Evolutionary conservation across 2,329 filamentous ascomycete species (phyloP).

Genomic region (Trichoderma pleuroti): DNA sequence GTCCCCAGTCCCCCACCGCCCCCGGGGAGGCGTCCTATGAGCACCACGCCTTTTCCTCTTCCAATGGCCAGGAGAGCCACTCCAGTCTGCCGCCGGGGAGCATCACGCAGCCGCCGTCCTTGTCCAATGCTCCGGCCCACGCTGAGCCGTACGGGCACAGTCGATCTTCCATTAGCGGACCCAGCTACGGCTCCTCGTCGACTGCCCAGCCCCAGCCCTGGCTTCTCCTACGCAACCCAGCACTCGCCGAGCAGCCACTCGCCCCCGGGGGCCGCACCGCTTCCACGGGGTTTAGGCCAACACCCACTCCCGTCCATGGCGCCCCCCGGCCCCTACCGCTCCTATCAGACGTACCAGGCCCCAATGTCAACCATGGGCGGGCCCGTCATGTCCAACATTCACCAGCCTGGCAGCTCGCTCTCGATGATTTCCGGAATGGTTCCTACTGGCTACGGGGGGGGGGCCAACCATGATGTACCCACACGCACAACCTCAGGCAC

Average conservation of each 20-base stretch:
- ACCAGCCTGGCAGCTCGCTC: conserved; percentile 69
- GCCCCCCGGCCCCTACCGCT: conserved; percentile 51
- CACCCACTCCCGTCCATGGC: conserved; percentile 32
- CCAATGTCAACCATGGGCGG: conserved; percentile 58
- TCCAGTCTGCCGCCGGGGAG: conserved; percentile 27
- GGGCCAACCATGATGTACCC: conserved; percentile 55
- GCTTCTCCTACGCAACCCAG: conserved; percentile 41
- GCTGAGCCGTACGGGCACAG: conserved; percentile 53
- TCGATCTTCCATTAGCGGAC: conserved; percentile 54
- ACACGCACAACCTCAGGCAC: conserved; percentile 45
- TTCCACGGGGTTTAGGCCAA: conserved; percentile 38
- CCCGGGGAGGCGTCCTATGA: conserved; percentile 63
- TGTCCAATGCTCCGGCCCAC: conserved; percentile 51
- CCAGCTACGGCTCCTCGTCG: conserved; percentile 56
- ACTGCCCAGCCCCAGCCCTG: conserved; percentile 45
- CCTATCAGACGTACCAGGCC: conserved; percentile 45
- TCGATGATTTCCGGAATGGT: conserved; percentile 63
- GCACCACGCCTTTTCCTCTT: conserved; percentile 60
- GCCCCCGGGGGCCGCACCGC: conserved; percentile 40
- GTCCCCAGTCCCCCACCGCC: conserved; percentile 47
- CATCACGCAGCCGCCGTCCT: conserved; percentile 44
- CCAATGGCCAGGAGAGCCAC: conserved; percentile 34
- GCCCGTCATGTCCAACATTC: conserved; percentile 73
- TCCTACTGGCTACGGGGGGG: conserved; percentile 52
- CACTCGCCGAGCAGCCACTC: conserved; percentile 43